Base-by-base conservation (phyloP, 2,329 filamentous ascomycete genomes). In the Clonostachys solani region DNA sequence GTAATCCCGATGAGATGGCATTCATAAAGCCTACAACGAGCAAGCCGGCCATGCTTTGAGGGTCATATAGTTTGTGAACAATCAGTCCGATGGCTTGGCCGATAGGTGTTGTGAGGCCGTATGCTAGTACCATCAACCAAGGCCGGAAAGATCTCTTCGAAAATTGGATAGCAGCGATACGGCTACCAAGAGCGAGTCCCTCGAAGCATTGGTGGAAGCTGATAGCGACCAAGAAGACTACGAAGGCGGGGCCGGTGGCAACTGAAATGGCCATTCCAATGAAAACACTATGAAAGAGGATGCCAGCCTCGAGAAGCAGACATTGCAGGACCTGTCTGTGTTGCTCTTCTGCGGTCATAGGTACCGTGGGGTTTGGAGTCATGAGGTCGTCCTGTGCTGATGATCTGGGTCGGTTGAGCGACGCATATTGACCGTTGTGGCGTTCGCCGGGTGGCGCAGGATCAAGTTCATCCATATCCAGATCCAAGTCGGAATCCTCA, bases 191-290 rank as follows among this genome's bases (percentile, higher is more conserved):
- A 0, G 90, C 90, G 13, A 95, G 82, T 3, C 90, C 90, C 68
- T 95, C 90, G 54, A 95, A 95, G 1, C 87, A 90, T 68, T 95
- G 87, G 60, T 94, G 89, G 65, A 92, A 92, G 53, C 81, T 83
- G 52, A 94, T 91, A 44, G 89, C 89, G 33, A 92, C 75, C 0
- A 94, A 73, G 52, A 94, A 87, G 12, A 92, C 86, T 40, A 89
- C 73, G 60, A 94, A 94, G 2, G 86, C 82, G 0, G 87, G 85
- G 0, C 88, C 88, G 0, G 87, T 90, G 1, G 89, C 84, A 1
- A 94, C 89, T 1, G 86, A 90, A 33, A 94, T 76, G 5, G 89
- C 87, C 87, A 92, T 92, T 51, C 89, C 89, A 56, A 94, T 92
- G 59, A 94, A 94, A 46, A 94, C 76, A 59, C 83, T 88, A 69